Percentiles rank a stretch among this genome's conserved stretches.
Evolutionary conservation across 73 alveolate genomes (phyloP).

Genomic region (Strombidium stylifer): DNA sequence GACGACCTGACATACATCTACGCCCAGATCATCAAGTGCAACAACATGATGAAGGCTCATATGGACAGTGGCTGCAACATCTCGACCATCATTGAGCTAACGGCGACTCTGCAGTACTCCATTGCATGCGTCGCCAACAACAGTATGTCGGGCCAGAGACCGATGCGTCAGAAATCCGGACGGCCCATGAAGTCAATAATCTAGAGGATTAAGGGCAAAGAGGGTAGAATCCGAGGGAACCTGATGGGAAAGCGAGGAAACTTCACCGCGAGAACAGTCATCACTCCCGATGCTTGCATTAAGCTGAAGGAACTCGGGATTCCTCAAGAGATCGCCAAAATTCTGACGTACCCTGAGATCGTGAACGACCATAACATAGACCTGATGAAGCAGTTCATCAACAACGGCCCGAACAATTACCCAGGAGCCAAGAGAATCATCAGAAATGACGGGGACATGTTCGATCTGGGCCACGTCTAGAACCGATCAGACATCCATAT

Average conservation of each 20-base stretch:
- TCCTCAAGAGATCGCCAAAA: conserved; percentile 93
- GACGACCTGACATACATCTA: conserved; percentile 93
- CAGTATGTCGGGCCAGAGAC: conserved; percentile 85
- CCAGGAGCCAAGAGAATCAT: conserved; percentile 98
- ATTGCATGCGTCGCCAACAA: conserved; percentile 95
- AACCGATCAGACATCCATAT: conserved; percentile 81
- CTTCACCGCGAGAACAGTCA: conserved; percentile 99
- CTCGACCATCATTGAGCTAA: conserved; percentile 69
- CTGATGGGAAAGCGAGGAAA: conserved; percentile 99
- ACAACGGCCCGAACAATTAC: conserved; percentile 92
- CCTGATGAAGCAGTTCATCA: conserved; percentile 74
- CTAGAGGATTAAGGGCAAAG: conserved; percentile 97
- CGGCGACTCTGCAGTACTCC: conserved; percentile 76
- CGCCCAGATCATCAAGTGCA: conserved; percentile 70
- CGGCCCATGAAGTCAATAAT: conserved; percentile 92
- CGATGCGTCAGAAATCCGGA: conserved; percentile 79
- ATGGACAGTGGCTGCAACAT: conserved; percentile 50
- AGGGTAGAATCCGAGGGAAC: conserved; percentile 99
- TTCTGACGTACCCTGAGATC: conserved; percentile 97
- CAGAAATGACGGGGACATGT: conserved; percentile 81
- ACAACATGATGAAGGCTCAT: conserved; percentile 52
- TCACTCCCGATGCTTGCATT: conserved; percentile 99
- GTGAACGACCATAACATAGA: conserved; percentile 93
- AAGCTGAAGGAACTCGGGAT: conserved; percentile 98
- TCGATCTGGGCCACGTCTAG: conserved; percentile 78